Conservation (phyloP, 2,329 filamentous ascomycete species). For the Apiospora arundinis region DNA sequence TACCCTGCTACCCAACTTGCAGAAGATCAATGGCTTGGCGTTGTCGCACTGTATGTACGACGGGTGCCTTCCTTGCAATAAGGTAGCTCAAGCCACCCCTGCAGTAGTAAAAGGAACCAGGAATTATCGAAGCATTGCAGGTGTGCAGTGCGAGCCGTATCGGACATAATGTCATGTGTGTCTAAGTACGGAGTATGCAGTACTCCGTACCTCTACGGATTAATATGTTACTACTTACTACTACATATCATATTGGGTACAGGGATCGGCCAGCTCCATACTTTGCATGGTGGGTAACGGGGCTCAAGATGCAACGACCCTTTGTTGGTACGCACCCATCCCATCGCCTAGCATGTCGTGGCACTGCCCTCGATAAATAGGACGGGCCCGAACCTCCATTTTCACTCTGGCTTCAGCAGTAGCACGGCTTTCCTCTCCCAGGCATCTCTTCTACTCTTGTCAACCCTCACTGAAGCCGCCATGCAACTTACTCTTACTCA, state of each 20-base stretch:
- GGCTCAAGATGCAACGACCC: slow-evolving; percentile 10
- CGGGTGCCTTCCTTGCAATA: neutral
- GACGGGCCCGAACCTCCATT: neutral
- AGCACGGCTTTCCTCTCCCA: slow-evolving; percentile 10
- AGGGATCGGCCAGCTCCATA: slow-evolving; percentile 16
- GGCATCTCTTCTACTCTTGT: slow-evolving; percentile 8
- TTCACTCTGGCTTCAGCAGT: neutral
- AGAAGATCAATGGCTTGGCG: slow-evolving; percentile 8
- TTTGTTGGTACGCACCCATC: slow-evolving; percentile 3
- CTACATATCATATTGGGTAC: neutral
- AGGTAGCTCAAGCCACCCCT: neutral
- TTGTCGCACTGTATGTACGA: slow-evolving; percentile 8
- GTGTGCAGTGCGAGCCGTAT: neutral
- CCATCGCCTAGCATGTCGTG: slow-evolving; percentile 6
- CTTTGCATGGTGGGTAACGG: neutral
- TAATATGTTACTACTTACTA: too few species aligned
- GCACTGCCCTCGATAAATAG: slow-evolving; percentile 8
- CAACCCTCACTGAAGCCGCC: neutral
- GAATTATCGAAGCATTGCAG: neutral
- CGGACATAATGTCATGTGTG: neutral
- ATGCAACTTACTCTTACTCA: slow-evolving; percentile 10
- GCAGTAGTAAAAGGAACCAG: neutral
- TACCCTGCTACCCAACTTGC: slow-evolving; percentile 4
- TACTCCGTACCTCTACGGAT: neutral
- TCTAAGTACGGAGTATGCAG: neutral